Conservation (phyloP, 768 basidiomycete species). For the Serendipita indica region DNA sequence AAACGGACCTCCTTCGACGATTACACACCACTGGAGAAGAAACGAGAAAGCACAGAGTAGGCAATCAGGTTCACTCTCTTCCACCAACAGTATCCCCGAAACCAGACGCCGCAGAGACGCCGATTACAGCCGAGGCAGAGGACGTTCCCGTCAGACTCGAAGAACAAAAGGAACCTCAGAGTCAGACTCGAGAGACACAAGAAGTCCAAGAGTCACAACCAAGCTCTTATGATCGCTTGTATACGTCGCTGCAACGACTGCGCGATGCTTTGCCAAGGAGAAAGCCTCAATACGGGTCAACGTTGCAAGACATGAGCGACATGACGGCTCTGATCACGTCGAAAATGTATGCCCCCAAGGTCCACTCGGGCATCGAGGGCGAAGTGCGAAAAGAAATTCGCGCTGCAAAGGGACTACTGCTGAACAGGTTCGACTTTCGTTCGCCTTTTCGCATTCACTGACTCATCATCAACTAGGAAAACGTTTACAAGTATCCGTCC, state of each 20-base stretch:
- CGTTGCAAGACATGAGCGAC: conserved; percentile 4
- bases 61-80: no score
- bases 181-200: neutral
- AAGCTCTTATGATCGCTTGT: neutral
- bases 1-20: neutral
- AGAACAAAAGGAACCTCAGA: neutral
- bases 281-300: neutral
- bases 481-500: neutral
- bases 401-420: conserved; percentile 3
- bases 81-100: no score
- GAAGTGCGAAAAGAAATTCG: conserved; percentile 5
- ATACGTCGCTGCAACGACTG: neutral
- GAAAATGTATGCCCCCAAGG: conserved; percentile 4
- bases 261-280: neutral
- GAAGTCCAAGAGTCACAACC: neutral
- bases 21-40: neutral
- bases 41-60: neutral
- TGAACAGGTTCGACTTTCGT: neutral
- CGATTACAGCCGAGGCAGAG: neutral
- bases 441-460: neutral
- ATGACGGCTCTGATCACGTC: conserved; percentile 6
- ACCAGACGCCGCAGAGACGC: neutral
- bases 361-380: conserved; percentile 2
- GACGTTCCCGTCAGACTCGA: neutral
- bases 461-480: neutral